Evolutionary conservation across 768 basidiomycete species (phyloP).

Genomic region (Astraeus odoratus): DNA sequence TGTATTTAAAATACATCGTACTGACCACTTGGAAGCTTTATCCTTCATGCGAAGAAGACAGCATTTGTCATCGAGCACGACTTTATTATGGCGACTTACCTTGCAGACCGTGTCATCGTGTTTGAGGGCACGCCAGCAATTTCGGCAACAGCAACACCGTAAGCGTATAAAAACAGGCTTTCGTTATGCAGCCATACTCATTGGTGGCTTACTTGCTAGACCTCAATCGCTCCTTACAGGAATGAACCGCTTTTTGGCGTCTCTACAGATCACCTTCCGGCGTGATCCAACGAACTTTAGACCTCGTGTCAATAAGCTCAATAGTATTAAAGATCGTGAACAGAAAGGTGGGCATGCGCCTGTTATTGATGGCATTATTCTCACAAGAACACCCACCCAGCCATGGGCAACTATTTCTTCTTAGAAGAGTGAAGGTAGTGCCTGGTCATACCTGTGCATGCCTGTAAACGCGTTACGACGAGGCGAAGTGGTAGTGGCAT

Average conservation of each 20-base stretch:
- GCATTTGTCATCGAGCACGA: constrained; percentile 99
- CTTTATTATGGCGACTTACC: constrained; percentile 99
- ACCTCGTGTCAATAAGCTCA: constrained; percentile 78
- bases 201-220: constrained; percentile 38
- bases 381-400: constrained; percentile 34
- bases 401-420: constrained; percentile 87
- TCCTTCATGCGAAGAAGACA: constrained; percentile 94
- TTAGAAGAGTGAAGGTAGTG: constrained; percentile 57
- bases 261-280: constrained; percentile 95
- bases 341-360: constrained; percentile 59
- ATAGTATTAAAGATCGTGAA: constrained; percentile 84
- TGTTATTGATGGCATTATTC: constrained; percentile 2
- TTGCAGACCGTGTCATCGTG: constrained; percentile 95
- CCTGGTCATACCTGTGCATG: background rate
- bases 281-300: constrained; percentile 94
- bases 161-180: too few relatives aligned
- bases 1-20: background rate
- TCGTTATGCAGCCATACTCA: too few relatives aligned
- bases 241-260: constrained; percentile 97
- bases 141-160: constrained; percentile 87
- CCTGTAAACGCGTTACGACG: background rate
- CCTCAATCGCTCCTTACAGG: constrained; percentile 93
- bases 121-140: constrained; percentile 86
- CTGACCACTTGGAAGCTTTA: constrained; percentile 49
- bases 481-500: background rate